A percentile compares a stretch with the other conserved stretches of the same genome.
Conservation (phyloP, 2,329 filamentous ascomycete species). For the Penicillium sp. region DNA sequence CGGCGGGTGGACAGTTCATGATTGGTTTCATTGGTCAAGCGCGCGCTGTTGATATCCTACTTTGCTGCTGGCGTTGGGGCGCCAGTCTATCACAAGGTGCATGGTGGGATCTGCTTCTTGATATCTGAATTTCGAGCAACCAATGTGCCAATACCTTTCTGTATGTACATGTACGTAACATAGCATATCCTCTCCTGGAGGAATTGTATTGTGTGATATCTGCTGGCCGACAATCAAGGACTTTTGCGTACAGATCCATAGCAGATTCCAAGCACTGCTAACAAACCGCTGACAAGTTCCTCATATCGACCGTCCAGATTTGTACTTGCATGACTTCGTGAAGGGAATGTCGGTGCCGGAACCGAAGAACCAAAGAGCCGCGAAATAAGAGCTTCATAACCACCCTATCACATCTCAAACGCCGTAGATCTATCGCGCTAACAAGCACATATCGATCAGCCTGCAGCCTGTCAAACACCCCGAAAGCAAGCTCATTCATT, state of each 20-base stretch:
- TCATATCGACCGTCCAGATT: neutral
- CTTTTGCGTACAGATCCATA: constrained; percentile 14
- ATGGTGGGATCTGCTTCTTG: constrained; percentile 10
- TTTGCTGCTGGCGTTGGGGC: constrained; percentile 23
- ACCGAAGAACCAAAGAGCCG: neutral
- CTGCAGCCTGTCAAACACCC: neutral
- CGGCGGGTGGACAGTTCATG: constrained; percentile 36
- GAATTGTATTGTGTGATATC: constrained; percentile 15
- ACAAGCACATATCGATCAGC: neutral
- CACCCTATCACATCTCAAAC: neutral
- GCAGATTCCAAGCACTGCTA: neutral
- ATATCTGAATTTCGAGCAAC: constrained; percentile 21
- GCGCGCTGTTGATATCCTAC: constrained; percentile 7
- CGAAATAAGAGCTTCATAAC: neutral
- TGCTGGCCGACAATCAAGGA: constrained; percentile 6
- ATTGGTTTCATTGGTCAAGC: constrained; percentile 4
- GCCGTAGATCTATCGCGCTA: neutral
- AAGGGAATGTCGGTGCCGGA: neutral
- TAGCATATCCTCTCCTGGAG: constrained; percentile 21
- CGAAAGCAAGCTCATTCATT: neutral
- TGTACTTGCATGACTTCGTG: constrained; percentile 13
- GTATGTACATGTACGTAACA: constrained; percentile 6
- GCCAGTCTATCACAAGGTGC: constrained; percentile 14
- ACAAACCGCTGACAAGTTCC: neutral
- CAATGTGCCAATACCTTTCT: constrained; percentile 4